Base-by-base conservation (phyloP, 306 rosid genomes). In the Cucumis hystrix region DNA sequence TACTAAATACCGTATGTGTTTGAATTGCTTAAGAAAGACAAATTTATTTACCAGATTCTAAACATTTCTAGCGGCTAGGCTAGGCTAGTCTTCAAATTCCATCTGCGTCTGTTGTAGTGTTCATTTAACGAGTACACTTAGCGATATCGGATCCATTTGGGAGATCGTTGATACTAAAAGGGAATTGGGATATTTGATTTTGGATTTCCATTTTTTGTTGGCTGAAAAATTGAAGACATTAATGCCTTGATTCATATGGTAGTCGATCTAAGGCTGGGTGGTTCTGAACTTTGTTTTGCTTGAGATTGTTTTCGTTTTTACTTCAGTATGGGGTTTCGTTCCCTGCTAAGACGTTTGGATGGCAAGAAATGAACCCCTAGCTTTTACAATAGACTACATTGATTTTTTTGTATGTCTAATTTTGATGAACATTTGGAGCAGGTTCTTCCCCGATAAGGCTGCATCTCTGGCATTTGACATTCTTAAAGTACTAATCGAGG, bases 361-460 rank as follows among this genome's bases (percentile, higher is more conserved):
- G 71, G 71, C 13, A 17, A 37, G 12, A 13, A 20, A 17, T 39
- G 49, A 18, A 10, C 51, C 16, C 15, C 39, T 18, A 66, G 51
- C 72, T 18, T 66, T 39, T 37, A 63, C 39, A 66, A 66, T 39
- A 39, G 14, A 7, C 59, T 47, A 6, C 37, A 23, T 6, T 80
- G 41, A 33, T 23, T 47, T 47, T 75, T 10, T 77, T 65, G 64
- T 74, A 21, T 64, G 55, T 49, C 61, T 77, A 43, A 64, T 39
- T 67, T 49, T 35, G 28, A 45, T 9, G 58, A 55, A 52, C 68
- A 70, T 76, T 58, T 77, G 56, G 82, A 10, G 82, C 91, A 96
- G 98, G 96, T 92, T 96, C 85, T 89, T 92, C 82, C 96, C 99
- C 4, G 96, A 96, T 77, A 92, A 89, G 88, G 92, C 96, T 20